Percentiles rank a stretch among this genome's conserved stretches.
phyloP scores from a whole-genome alignment of 169 alveolate species.

The Plasmodium malariae region DNA sequence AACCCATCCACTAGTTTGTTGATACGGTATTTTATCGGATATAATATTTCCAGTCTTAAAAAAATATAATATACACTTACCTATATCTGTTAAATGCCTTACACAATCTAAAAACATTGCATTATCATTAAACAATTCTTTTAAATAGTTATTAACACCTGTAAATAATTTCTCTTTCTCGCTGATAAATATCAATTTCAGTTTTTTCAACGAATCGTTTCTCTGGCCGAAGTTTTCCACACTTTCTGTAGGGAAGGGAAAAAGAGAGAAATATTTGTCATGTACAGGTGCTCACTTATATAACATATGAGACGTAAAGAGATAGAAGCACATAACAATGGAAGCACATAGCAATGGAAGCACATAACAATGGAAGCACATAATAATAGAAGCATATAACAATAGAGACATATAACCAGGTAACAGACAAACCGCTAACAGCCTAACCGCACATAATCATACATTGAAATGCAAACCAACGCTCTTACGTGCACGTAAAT shows the following conservation, averaged over 20 bases:
- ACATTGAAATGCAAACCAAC: no score
- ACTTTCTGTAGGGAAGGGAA: conserved; percentile 6
- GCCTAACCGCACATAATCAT: no score
- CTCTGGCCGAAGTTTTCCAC: not conserved
- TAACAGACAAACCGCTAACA: no score
- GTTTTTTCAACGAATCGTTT: conserved; percentile 29
- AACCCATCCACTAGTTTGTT: conserved; percentile 98
- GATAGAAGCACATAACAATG: not conserved
- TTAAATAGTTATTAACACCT: conserved; percentile 23
- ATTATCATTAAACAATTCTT: conserved; percentile 43
- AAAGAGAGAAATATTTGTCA: not conserved
- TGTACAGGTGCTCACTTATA: no score
- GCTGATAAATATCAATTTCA: conserved; percentile 10
- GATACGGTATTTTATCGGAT: conserved; percentile 77
- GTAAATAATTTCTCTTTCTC: conserved; percentile 67
- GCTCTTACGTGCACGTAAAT: no score
- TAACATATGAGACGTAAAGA: not conserved
- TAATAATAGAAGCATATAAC: not conserved
- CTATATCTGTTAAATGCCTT: not conserved
- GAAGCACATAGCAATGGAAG: not conserved
- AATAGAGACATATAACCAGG: no score
- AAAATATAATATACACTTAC: conserved; percentile 28
- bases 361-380: not conserved
- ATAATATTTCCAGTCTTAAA: conserved; percentile 67
- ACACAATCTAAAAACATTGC: conserved; percentile 1